These are phyloP conservation scores for Helichrysum umbraculigerum DNA, from an alignment of 129 eudicot genomes.

Conservation along the genomic window DNA sequence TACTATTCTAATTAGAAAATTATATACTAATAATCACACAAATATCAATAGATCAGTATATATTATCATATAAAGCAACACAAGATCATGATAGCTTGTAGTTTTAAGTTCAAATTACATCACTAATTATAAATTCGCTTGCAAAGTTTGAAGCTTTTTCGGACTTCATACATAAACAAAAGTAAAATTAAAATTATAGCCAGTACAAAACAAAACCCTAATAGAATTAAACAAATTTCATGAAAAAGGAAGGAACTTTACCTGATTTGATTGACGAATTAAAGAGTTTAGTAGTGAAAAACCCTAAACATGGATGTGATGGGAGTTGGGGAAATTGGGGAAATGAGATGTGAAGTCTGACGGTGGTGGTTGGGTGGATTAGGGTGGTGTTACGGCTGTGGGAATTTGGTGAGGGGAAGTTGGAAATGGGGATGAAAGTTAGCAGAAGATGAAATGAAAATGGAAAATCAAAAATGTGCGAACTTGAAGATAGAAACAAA, in stretches of 20 bases:
- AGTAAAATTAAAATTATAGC: not conserved
- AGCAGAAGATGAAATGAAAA: not conserved
- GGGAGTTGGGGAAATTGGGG: not conserved
- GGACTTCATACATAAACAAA: not conserved
- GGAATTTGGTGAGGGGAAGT: not conserved
- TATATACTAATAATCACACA: not conserved
- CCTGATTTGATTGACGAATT: conserved; percentile 1
- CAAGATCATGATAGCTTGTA: not conserved
- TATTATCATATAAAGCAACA: not conserved
- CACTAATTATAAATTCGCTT: not conserved
- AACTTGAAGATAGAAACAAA: not conserved
- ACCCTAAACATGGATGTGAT: not conserved
- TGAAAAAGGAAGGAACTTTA: not conserved
- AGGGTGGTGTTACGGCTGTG: not conserved
- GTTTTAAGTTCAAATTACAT: not conserved
- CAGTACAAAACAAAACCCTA: not conserved
- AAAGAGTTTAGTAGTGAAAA: not conserved
- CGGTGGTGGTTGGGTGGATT: not conserved
- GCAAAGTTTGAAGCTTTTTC: not conserved
- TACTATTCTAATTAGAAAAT: not conserved
- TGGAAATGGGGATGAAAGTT: not conserved
- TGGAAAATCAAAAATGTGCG: not conserved
- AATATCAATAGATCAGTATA: not conserved
- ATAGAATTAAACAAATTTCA: not conserved
- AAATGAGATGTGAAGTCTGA: not conserved